Conservation (phyloP, 2,329 filamentous ascomycete genomes). For the Tolypocladium inflatum region DNA sequence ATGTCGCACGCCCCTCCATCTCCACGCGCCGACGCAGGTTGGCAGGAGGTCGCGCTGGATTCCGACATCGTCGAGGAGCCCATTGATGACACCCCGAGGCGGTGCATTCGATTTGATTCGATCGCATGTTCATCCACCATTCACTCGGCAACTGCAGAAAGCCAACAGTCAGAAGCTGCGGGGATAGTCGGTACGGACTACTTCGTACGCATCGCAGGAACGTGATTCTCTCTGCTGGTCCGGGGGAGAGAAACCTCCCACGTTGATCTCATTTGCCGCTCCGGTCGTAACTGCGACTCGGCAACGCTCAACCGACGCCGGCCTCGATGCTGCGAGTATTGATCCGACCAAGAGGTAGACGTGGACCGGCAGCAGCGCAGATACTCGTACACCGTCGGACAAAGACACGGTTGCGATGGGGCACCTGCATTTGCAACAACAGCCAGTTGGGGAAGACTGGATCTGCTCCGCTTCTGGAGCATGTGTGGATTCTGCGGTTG, state of each 20-base stretch:
- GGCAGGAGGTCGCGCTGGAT: background rate
- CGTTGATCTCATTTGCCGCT: background rate
- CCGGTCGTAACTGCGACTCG: background rate
- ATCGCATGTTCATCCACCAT: background rate
- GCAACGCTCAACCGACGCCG: background rate
- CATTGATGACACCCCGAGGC: background rate
- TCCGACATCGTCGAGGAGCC: background rate
- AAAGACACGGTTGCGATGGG: background rate
- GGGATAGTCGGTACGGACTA: background rate
- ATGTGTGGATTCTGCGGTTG: background rate
- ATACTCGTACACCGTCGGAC: background rate
- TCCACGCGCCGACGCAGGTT: slow-evolving; percentile 2
- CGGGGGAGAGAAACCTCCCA: background rate
- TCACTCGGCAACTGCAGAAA: background rate
- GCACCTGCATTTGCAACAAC: background rate
- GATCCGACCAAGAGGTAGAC: background rate
- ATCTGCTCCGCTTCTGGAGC: background rate
- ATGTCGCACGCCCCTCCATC: slow-evolving; percentile 12
- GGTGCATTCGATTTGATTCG: background rate
- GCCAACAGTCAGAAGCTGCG: background rate
- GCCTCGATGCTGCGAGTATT: background rate
- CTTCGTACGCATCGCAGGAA: background rate
- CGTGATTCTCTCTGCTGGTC: background rate
- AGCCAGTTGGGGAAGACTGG: background rate
- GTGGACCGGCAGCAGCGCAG: background rate